Conservation (phyloP, 345 rosid genomes). For the Salix udensis region DNA sequence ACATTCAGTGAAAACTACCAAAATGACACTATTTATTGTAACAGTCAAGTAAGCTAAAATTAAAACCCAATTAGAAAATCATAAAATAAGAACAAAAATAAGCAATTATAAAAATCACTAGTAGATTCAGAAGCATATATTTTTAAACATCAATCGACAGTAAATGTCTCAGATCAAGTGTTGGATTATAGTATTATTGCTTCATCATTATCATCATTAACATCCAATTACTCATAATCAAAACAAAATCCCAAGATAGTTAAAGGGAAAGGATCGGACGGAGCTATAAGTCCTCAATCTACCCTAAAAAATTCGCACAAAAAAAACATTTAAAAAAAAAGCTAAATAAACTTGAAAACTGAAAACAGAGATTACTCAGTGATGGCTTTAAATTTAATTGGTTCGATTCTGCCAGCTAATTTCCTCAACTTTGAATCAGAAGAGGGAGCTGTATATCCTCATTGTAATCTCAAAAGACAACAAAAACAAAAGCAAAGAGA, state of each 20-base stretch:
- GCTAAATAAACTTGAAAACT: not conserved
- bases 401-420: conserved; percentile 73
- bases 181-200: conserved; percentile 46
- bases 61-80: no score
- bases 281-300: conserved; percentile 50
- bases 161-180: conserved; percentile 56
- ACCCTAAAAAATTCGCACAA: conserved; percentile 3
- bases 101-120: no score
- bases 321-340: no score
- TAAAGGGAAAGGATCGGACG: conserved; percentile 32
- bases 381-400: conserved; percentile 37
- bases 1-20: no score
- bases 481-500: not conserved
- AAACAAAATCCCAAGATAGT: not conserved
- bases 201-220: conserved; percentile 41
- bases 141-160: conserved; percentile 34
- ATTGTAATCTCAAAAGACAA: conserved; percentile 28
- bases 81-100: no score
- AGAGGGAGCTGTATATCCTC: conserved; percentile 70
- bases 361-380: conserved; percentile 43
- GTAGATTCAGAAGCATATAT: conserved; percentile 50
- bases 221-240: not conserved
- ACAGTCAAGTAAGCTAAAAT: no score
- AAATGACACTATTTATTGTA: no score
- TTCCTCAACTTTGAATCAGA: conserved; percentile 47